Evolutionary conservation across 176 grass and related monocot species (phyloP).

Genomic region (Juncus inflexus): DNA sequence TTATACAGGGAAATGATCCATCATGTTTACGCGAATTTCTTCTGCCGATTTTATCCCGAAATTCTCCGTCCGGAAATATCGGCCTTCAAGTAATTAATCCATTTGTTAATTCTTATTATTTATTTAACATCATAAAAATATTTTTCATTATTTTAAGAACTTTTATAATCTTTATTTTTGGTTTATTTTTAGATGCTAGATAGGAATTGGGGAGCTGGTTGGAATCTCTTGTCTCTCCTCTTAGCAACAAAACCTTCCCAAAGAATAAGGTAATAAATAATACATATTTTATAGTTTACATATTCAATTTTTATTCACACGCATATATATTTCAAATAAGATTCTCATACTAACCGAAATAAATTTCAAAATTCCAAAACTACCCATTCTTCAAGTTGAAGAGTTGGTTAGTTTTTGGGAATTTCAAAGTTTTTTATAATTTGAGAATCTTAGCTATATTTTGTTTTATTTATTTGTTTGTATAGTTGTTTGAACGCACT

Average conservation of each 20-base stretch:
- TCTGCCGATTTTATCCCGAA: slow-evolving; percentile 59
- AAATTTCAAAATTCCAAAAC: slow-evolving; percentile 25
- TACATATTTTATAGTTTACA: background rate
- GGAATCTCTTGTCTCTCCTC: slow-evolving; percentile 88
- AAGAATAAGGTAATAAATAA: slow-evolving; percentile 78
- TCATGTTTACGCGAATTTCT: slow-evolving; percentile 95
- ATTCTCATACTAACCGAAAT: no score
- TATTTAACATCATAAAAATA: background rate
- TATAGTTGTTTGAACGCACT: slow-evolving; percentile 81
- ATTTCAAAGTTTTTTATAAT: slow-evolving; percentile 5
- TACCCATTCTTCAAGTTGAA: no score
- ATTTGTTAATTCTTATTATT: background rate
- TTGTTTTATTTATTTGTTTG: slow-evolving; percentile 7
- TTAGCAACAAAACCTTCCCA: slow-evolving; percentile 74
- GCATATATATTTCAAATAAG: no score
- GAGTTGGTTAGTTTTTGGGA: background rate
- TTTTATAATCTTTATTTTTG: slow-evolving; percentile 25
- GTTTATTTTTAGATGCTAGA: slow-evolving; percentile 62
- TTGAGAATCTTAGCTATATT: slow-evolving; percentile 15
- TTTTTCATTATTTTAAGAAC: slow-evolving; percentile 17
- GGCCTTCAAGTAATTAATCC: slow-evolving; percentile 60
- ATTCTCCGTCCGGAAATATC: slow-evolving; percentile 72
- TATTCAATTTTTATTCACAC: no score
- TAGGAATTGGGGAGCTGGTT: slow-evolving; percentile 85
- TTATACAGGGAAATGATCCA: slow-evolving; percentile 77